Evolutionary conservation across 108 stramenopile species (phyloP).

Genomic region (Cyclotella atomus): DNA sequence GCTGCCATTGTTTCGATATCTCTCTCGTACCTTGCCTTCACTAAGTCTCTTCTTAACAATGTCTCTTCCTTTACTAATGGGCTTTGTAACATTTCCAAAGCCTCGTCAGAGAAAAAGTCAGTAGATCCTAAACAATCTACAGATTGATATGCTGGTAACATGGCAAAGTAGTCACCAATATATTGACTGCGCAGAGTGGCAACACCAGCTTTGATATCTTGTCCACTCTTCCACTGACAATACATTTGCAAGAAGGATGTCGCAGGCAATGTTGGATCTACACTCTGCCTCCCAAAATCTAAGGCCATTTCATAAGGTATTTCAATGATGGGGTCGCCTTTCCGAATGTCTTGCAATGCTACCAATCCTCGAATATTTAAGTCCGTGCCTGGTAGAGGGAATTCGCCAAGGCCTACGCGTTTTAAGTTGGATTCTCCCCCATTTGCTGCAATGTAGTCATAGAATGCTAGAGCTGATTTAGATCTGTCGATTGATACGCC

Average conservation of each 20-base stretch:
- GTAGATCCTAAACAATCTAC: conserved; percentile 70
- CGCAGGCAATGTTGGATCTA: conserved; percentile 75
- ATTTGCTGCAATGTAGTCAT: conserved; percentile 56
- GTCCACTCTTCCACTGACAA: conserved; percentile 45
- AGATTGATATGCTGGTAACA: conserved; percentile 65
- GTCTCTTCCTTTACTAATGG: conserved; percentile 71
- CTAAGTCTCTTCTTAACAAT: conserved; percentile 41
- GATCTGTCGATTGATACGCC: conserved; percentile 61
- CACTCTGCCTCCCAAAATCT: conserved; percentile 70
- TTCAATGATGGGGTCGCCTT: conserved; percentile 74
- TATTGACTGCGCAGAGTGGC: conserved; percentile 11
- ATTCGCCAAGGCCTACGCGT: conserved; percentile 63
- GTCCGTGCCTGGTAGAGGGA: conserved; percentile 45
- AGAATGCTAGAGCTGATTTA: conserved; percentile 60
- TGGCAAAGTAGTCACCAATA: conserved; percentile 57
- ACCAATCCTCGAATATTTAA: conserved; percentile 68
- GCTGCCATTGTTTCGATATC: conserved; percentile 54
- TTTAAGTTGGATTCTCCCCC: conserved; percentile 66
- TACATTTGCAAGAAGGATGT: conserved; percentile 60
- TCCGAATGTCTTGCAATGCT: conserved; percentile 62
- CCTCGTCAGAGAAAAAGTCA: conserved; percentile 68
- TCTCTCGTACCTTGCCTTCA: conserved; percentile 52
- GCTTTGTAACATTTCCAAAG: conserved; percentile 68
- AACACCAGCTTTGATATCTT: neutral
- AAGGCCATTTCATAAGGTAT: conserved; percentile 78